phyloP scores from a whole-genome alignment of 768 basidiomycete species.

The Leccinum aurantiacum region DNA sequence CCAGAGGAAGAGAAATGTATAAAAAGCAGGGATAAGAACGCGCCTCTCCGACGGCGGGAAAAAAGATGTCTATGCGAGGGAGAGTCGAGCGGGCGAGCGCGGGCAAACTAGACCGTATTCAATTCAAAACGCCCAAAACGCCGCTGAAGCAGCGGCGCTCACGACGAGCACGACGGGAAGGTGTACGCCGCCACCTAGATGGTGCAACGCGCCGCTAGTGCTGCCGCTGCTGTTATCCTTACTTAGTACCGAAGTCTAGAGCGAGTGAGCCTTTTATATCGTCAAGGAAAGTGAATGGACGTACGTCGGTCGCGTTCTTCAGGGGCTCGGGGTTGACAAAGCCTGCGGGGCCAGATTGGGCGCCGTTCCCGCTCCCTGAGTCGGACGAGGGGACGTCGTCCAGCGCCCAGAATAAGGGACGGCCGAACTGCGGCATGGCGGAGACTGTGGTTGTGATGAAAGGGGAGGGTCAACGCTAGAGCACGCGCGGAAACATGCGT shows the following conservation, averaged over 20 bases:
- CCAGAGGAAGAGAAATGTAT: neutral
- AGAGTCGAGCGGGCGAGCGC: neutral
- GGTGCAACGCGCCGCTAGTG: constrained; percentile 16
- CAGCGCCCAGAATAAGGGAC: constrained; percentile 12
- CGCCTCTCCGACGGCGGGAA: neutral
- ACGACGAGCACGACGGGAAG: constrained; percentile 5
- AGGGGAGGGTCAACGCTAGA: neutral
- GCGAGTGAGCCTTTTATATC: neutral
- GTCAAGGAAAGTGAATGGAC: neutral
- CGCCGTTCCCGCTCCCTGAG: neutral
- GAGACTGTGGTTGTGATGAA: constrained; percentile 5
- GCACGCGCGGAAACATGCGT: neutral
- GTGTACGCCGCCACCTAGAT: constrained; percentile 3
- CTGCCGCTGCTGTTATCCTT: neutral
- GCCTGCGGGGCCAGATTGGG: neutral
- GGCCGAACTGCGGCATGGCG: constrained; percentile 24
- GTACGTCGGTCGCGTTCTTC: neutral
- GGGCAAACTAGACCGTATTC: neutral
- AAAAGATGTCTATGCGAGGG: neutral
- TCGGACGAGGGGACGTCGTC: constrained; percentile 3
- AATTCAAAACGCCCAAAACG: neutral
- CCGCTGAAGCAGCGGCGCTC: constrained; percentile 3
- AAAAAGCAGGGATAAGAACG: neutral
- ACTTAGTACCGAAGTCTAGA: neutral
- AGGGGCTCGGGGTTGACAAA: neutral